A percentile compares a stretch with the other conserved stretches of the same genome.
phyloP scores from a whole-genome alignment of 257 asterid genomes.

The Forsythia viridissima region DNA sequence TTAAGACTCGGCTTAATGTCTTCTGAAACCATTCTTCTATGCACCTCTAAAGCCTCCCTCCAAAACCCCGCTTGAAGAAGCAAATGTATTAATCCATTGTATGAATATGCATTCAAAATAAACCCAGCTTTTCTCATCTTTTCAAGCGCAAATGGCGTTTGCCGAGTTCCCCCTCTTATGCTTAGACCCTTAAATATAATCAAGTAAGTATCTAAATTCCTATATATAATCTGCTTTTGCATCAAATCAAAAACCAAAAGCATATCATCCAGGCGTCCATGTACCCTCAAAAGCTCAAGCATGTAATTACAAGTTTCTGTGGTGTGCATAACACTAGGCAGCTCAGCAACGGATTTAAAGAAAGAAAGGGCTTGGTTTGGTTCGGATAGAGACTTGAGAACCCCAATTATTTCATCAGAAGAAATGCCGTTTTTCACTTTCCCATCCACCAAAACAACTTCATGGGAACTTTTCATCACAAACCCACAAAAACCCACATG shows the following conservation, averaged over 20 bases:
- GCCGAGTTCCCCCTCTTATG: constrained; percentile 74
- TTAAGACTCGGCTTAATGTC: constrained; percentile 87
- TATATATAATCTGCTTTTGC: constrained; percentile 83
- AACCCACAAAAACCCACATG: constrained; percentile 35
- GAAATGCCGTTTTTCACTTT: not conserved
- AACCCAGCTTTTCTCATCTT: constrained; percentile 70
- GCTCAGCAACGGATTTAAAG: constrained; percentile 54
- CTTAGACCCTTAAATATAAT: constrained; percentile 67
- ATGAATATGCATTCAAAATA: constrained; percentile 82
- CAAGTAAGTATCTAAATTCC: constrained; percentile 77
- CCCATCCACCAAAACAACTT: constrained; percentile 32
- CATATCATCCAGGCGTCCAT: constrained; percentile 65
- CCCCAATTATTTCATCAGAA: not conserved
- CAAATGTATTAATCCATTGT: constrained; percentile 91
- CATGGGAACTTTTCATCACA: constrained; percentile 52
- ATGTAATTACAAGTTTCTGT: constrained; percentile 85
- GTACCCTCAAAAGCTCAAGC: constrained; percentile 78
- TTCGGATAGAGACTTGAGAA: constrained; percentile 57
- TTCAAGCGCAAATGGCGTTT: constrained; percentile 73
- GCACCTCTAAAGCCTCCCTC: constrained; percentile 64
- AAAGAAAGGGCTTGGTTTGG: constrained; percentile 54
- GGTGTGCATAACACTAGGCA: constrained; percentile 69
- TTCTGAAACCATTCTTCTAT: constrained; percentile 78
- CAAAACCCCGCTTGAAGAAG: constrained; percentile 75
- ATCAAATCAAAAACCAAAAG: constrained; percentile 76